These are phyloP conservation scores for Heimioporus sp. DNA, from an alignment of 768 basidiomycete genomes.

Conservation along the genomic window DNA sequence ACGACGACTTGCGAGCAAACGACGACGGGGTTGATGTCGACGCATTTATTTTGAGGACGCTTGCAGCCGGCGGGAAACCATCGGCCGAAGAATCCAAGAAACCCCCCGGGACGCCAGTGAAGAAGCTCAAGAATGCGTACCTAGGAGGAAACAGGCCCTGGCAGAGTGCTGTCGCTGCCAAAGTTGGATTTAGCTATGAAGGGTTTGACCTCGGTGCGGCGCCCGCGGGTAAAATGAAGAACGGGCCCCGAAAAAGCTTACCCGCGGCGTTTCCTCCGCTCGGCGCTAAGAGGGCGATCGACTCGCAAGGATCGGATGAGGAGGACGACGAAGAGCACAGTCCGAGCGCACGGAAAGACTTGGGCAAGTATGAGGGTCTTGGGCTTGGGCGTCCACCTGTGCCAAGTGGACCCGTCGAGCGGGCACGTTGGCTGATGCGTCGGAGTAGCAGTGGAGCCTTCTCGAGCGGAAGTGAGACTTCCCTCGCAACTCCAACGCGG, in stretches of 20 bases:
- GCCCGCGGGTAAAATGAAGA: slow-evolving; percentile 42
- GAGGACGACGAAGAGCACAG: slow-evolving; percentile 65
- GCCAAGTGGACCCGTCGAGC: slow-evolving; percentile 35
- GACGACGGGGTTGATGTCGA: slow-evolving; percentile 50
- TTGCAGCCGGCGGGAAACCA: slow-evolving; percentile 56
- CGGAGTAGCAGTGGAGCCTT: slow-evolving; percentile 82
- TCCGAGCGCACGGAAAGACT: slow-evolving; percentile 53
- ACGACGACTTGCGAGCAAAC: slow-evolving; percentile 32
- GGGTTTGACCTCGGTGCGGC: slow-evolving; percentile 37
- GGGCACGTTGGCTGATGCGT: slow-evolving; percentile 64
- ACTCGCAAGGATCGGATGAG: slow-evolving; percentile 48
- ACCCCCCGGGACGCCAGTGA: slow-evolving; percentile 81
- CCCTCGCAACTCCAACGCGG: slow-evolving; percentile 63
- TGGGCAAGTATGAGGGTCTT: slow-evolving; percentile 57
- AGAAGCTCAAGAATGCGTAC: slow-evolving; percentile 61
- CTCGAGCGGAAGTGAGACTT: slow-evolving; percentile 70
- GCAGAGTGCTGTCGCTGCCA: slow-evolving; percentile 77
- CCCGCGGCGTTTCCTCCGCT: slow-evolving; percentile 66
- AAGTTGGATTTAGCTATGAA: slow-evolving; percentile 53
- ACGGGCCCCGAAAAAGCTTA: slow-evolving; percentile 66
- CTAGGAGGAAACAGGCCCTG: slow-evolving; percentile 63
- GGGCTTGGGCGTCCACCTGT: slow-evolving; percentile 60
- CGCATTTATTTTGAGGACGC: slow-evolving; percentile 68
- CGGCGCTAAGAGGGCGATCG: slow-evolving; percentile 26
- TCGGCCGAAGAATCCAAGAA: slow-evolving; percentile 48